Conservation (phyloP, 139 green algal genomes). For the Zygnema cylindricum region DNA sequence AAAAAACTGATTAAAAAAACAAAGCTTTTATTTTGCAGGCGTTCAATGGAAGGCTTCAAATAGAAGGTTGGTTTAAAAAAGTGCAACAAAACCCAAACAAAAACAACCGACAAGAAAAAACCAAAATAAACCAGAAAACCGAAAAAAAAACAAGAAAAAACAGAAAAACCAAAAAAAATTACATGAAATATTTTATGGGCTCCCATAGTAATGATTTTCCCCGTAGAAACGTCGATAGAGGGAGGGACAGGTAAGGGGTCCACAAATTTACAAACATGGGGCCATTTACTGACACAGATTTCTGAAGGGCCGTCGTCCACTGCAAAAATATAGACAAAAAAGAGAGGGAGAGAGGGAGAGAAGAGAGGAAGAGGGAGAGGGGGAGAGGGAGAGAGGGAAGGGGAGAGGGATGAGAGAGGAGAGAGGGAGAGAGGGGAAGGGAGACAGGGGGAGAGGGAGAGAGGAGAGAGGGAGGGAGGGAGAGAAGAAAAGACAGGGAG, state of each 20-base stretch:
- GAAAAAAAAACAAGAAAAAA: too few species aligned
- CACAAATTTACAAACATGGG: constrained; percentile 28
- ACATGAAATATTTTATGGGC: not conserved
- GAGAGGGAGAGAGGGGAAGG: not conserved
- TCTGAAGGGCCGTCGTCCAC: not conserved
- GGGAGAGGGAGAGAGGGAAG: not conserved
- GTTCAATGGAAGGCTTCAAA: too few species aligned
- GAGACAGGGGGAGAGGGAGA: not conserved
- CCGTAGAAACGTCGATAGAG: not conserved
- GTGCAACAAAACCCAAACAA: too few species aligned
- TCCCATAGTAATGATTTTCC: not conserved
- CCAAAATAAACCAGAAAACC: too few species aligned
- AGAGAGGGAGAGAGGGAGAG: not conserved
- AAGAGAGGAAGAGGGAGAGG: not conserved
- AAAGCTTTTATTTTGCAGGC: too few species aligned
- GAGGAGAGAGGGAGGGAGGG: not conserved
- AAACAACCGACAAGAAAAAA: too few species aligned
- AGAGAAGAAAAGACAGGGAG: not conserved
- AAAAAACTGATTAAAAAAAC: too few species aligned
- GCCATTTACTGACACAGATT: not conserved
- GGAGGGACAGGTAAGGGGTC: constrained; percentile 17
- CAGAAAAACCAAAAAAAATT: not conserved
- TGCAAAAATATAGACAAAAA: not conserved
- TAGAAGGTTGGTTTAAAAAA: too few species aligned
- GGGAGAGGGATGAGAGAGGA: not conserved